Base-by-base conservation (phyloP, 306 rosid species). In the Acacia crassicarpa region DNA sequence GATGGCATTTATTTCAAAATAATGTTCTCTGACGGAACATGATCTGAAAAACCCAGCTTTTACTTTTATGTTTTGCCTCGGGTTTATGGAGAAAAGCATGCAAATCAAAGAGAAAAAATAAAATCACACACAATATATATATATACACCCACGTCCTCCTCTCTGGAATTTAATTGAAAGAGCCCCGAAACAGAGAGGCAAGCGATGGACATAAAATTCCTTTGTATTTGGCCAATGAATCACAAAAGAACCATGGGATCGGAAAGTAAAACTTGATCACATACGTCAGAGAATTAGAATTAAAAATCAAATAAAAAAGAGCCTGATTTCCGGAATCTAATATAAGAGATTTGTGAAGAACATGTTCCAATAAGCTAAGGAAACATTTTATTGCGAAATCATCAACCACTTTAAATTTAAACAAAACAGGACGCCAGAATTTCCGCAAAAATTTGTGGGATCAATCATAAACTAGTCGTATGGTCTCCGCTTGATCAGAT, bases 371-470 rank as follows among this genome's bases (percentile, higher is more conserved):
- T 16, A 38, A n/a, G n/a, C n/a, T n/a, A n/a, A 43, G 80, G 80
- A 85, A 62, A 83, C 85, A 78, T 3, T 32, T 2, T 32, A 32
- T 79, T 54, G 6, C 41, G 27, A 81, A 27, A 65, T 6, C 58
- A 51, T 38, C 38, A 23, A 81, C 84, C 49, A 44, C 35, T 62
- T 80, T 63, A 32, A 43, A 75, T 74, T 80, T 25, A 72, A 45
- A 75, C 67, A 44, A 33, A 76, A 48, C 38, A 82, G 15, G 41
- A 78, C 51, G 16, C 89, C 93, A 86, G 53, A 86, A 88, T 86
- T 82, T 46, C 84, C 68, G 90, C 83, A 74, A 80, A 83, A 79
- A 32, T 0, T 72, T 67, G 82, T 70, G 83, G 87, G 32, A 48
- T 72, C 38, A 17, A 63, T 27, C 67, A 78, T 72, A 71, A 67